Conservation (phyloP, 2,329 filamentous ascomycete genomes). For the Colletotrichum shisoi region DNA sequence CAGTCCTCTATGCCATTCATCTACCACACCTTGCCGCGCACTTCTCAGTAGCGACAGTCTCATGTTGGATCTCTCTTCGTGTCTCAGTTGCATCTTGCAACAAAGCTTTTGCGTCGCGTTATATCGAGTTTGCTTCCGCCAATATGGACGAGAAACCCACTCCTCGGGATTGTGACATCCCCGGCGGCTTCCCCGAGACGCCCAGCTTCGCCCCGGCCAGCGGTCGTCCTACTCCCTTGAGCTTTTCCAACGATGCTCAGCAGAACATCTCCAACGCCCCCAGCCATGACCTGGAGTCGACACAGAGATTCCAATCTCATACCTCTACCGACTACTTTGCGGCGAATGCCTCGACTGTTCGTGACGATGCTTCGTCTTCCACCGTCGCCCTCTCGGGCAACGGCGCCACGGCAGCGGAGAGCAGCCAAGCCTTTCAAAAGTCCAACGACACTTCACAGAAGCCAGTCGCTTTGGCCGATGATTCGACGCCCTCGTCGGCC, state of each 20-base stretch:
- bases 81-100: neutral
- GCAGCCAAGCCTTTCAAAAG: neutral
- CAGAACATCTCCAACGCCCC: neutral
- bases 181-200: conserved; percentile 48
- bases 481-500: conserved; percentile 19
- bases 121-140: neutral
- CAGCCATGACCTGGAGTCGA: neutral
- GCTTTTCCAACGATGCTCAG: neutral
- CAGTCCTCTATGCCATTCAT: too few species aligned
- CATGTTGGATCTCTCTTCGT: neutral
- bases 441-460: neutral
- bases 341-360: neutral
- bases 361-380: conserved; percentile 18
- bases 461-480: neutral
- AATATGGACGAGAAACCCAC: conserved; percentile 45
- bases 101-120: neutral
- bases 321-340: conserved; percentile 8
- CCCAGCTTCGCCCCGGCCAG: conserved; percentile 40
- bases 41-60: too few species aligned
- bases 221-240: conserved; percentile 32
- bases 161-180: conserved; percentile 46
- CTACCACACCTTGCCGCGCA: neutral
- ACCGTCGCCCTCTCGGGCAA: conserved; percentile 18
- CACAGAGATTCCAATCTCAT: neutral
- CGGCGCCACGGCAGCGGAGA: neutral